Base-by-base conservation (phyloP, 2,329 filamentous ascomycete species). In the Beauveria caledonica region DNA sequence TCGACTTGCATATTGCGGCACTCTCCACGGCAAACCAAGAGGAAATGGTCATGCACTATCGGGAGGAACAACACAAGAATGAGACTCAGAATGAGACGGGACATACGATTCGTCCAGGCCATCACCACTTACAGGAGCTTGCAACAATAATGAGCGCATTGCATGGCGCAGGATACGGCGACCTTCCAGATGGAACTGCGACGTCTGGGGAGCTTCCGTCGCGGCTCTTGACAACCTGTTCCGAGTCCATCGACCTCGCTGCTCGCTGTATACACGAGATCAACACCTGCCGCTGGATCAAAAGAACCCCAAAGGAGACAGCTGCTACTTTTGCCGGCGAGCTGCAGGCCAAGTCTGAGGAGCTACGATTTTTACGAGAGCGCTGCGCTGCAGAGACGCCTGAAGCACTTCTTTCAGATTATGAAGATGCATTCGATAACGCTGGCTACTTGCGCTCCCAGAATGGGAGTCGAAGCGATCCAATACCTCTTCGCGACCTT, bases 1-100 rank as follows among this genome's bases (percentile, higher is more conserved):
- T 79, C 7, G 75, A 79, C 17, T 70, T 77, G 10, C 77, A 79
- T 7, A 74, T 78, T 5, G 64, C 67, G 1, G 70, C 70, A 6
- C 36, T 70, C 11, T 40, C 36, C 10, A 23, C 51, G 36, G 61
- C 60, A 1, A 65, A 65, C 0, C 63, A 62, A 5, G 56, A 67
- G 7, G 69, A 68, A 25, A 61, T 62, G 11, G 60, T 69, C 7
- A 57, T 25, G 2, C 56, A 56, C 0, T 52, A 58, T 2, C 21
- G 27, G 2, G 44, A 63, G 1, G 60, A 52, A 3, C 58, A 19
- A 0, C 21, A 48, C 0, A 36, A 44, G 0, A 49, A 11, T 5
- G 17, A n/a, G 19, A 15, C 27, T 17, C 13, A 11, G 8, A 49
- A 58, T 29, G 29, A 23, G 19, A 25, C 10, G 10, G 49, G 15